A percentile compares a stretch with the other conserved stretches of the same genome.
phyloP scores from a whole-genome alignment of 176 grass and related monocot species.

The Melocanna baccifera region DNA sequence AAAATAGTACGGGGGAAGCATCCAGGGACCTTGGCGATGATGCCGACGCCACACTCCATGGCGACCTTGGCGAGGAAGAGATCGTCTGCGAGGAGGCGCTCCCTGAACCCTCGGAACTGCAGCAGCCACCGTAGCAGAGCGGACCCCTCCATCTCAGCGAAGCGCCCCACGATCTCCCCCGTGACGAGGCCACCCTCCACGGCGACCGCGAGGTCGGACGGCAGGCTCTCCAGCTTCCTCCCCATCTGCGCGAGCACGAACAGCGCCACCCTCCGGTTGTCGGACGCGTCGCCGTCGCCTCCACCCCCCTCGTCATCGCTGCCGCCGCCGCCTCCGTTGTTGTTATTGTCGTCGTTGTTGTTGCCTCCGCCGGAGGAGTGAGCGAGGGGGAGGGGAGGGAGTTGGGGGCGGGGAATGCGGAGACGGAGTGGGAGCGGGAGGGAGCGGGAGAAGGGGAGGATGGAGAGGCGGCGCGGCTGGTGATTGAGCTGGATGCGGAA shows the following conservation, averaged over 20 bases:
- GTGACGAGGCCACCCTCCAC: slow-evolving; percentile 66
- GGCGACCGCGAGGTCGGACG: slow-evolving; percentile 63
- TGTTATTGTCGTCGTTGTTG: too few species aligned
- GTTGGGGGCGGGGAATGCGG: slow-evolving; percentile 19
- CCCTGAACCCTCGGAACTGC: slow-evolving; percentile 70
- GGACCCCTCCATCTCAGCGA: slow-evolving; percentile 60
- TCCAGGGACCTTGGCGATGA: slow-evolving; percentile 63
- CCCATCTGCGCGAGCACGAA: slow-evolving; percentile 58
- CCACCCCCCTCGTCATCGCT: neutral
- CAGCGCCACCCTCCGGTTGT: slow-evolving; percentile 40
- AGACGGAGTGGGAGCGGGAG: slow-evolving; percentile 15
- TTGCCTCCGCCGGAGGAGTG: neutral
- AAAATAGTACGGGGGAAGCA: neutral
- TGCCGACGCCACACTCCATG: slow-evolving; percentile 78
- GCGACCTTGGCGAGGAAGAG: slow-evolving; percentile 85
- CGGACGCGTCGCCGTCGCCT: neutral
- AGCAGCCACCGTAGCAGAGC: slow-evolving; percentile 68
- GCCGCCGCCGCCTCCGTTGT: neutral
- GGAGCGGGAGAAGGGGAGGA: slow-evolving; percentile 12
- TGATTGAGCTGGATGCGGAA: neutral
- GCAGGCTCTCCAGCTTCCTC: slow-evolving; percentile 63
- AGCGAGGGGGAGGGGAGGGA: slow-evolving; percentile 25
- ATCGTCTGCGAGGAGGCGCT: slow-evolving; percentile 82
- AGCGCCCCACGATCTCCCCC: slow-evolving; percentile 59
- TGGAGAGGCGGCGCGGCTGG: neutral